A percentile compares a stretch with the other conserved stretches of the same genome.
These are phyloP conservation scores for Starmerella roubikii DNA, from an alignment of 805 yeast genomes.

Conservation along the genomic window DNA sequence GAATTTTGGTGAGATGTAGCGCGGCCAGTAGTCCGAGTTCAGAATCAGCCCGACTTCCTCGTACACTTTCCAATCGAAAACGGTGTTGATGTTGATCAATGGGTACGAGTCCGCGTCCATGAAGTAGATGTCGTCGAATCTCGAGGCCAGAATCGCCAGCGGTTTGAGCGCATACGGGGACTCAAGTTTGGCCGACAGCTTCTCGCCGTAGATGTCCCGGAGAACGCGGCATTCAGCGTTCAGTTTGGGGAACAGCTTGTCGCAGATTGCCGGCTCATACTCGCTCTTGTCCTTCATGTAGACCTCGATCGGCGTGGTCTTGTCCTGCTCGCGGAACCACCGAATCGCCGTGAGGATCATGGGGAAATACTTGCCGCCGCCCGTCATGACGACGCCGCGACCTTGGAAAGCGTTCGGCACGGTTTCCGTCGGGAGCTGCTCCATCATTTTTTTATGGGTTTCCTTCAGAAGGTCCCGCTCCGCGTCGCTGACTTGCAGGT, in stretches of 20 bases:
- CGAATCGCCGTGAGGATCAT: conserved; percentile 51
- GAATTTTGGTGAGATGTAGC: conserved; percentile 62
- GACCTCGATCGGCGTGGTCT: conserved; percentile 66
- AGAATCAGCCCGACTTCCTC: conserved; percentile 36
- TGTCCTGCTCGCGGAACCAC: conserved; percentile 49
- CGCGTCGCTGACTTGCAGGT: conserved; percentile 13
- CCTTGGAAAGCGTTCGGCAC: conserved; percentile 23
- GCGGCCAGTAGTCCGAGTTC: conserved; percentile 86
- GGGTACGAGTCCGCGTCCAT: conserved; percentile 71
- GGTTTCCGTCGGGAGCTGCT: conserved; percentile 7
- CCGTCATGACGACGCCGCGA: conserved; percentile 53
- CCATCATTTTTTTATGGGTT: conserved; percentile 11
- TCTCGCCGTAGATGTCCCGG: conserved; percentile 46
- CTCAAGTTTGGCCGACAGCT: conserved; percentile 34
- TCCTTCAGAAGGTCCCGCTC: conserved; percentile 8
- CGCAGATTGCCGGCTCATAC: conserved; percentile 61
- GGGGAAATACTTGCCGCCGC: conserved; percentile 71
- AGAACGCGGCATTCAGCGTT: conserved; percentile 57
- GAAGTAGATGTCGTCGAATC: conserved; percentile 56
- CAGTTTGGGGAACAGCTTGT: conserved; percentile 42
- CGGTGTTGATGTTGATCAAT: conserved; percentile 44
- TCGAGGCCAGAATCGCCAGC: conserved; percentile 55
- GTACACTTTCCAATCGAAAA: conserved; percentile 49
- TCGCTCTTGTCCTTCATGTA: conserved; percentile 58
- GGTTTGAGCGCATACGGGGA: conserved; percentile 57